phyloP scores from a whole-genome alignment of 768 basidiomycete species.

The Lactarius hatsudake region DNA sequence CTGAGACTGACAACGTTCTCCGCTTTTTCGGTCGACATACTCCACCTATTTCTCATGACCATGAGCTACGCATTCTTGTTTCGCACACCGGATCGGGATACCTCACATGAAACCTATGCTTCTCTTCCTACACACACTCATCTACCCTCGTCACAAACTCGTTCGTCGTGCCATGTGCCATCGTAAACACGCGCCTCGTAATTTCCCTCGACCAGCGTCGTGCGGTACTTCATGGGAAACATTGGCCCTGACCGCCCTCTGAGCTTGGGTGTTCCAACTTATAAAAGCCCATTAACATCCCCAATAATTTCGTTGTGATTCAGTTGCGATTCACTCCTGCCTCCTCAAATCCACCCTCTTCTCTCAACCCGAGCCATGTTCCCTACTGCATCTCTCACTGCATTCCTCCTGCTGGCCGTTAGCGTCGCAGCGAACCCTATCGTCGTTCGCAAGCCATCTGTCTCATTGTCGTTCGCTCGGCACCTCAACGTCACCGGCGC shows the following conservation, averaged over 20 bases:
- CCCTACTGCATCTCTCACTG: neutral
- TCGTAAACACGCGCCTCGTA: neutral
- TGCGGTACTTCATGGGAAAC: neutral
- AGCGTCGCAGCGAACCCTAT: neutral
- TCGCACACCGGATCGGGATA: neutral
- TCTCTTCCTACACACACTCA: neutral
- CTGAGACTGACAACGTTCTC: neutral
- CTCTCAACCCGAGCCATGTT: neutral
- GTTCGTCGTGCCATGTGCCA: neutral
- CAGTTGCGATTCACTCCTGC: conserved; percentile 4
- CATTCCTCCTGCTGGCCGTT: neutral
- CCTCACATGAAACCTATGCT: neutral
- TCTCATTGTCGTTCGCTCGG: conserved; percentile 29
- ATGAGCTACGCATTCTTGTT: neutral
- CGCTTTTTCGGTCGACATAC: neutral
- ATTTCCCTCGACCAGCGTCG: neutral
- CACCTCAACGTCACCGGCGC: conserved; percentile 49
- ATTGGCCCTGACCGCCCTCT: neutral
- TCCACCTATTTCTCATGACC: neutral
- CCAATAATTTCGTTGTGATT: conserved; percentile 10
- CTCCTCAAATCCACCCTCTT: conserved; percentile 5
- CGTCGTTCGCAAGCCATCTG: conserved; percentile 18
- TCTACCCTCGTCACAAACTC: neutral
- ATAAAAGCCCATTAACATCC: neutral
- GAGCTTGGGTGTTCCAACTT: neutral